Conservation (phyloP, 2,329 filamentous ascomycete genomes). For the Dissoconium aciculare region DNA sequence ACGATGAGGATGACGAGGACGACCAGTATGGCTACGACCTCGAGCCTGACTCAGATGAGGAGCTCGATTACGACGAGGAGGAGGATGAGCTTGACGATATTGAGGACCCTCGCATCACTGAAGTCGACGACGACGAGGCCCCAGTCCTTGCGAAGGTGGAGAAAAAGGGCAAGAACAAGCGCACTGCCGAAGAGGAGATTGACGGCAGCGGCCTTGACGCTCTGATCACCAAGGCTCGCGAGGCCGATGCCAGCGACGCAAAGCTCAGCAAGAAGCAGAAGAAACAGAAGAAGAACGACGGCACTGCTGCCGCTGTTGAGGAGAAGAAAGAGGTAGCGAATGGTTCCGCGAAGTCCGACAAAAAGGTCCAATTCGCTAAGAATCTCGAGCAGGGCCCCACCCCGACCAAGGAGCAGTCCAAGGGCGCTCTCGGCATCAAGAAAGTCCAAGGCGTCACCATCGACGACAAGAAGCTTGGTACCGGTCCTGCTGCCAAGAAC, state of each 20-base stretch:
- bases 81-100: slow-evolving; percentile 19
- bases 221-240: slow-evolving; percentile 62
- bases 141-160: slow-evolving; percentile 31
- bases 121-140: slow-evolving; percentile 25
- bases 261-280: slow-evolving; percentile 97
- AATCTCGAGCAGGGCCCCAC: slow-evolving; percentile 95
- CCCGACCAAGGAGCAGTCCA: slow-evolving; percentile 39
- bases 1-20: slow-evolving; percentile 46
- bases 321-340: slow-evolving; percentile 43
- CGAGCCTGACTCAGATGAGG: slow-evolving; percentile 63
- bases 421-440: slow-evolving; percentile 53
- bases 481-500: slow-evolving; percentile 71
- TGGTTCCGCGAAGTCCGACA: slow-evolving; percentile 47
- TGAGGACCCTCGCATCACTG: slow-evolving; percentile 14
- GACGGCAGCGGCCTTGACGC: slow-evolving; percentile 59
- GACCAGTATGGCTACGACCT: slow-evolving; percentile 55
- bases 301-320: slow-evolving; percentile 51
- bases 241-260: slow-evolving; percentile 42
- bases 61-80: slow-evolving; percentile 37
- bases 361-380: slow-evolving; percentile 99
- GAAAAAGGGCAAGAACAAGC: slow-evolving; percentile 78
- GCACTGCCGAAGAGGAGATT: slow-evolving; percentile 53
- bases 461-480: slow-evolving; percentile 87
- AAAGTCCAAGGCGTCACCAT: slow-evolving; percentile 77
- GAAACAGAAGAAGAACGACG: slow-evolving; percentile 98